Evolutionary conservation across 2,329 filamentous ascomycete species (phyloP).

Genomic region (Clonostachys sp.): DNA sequence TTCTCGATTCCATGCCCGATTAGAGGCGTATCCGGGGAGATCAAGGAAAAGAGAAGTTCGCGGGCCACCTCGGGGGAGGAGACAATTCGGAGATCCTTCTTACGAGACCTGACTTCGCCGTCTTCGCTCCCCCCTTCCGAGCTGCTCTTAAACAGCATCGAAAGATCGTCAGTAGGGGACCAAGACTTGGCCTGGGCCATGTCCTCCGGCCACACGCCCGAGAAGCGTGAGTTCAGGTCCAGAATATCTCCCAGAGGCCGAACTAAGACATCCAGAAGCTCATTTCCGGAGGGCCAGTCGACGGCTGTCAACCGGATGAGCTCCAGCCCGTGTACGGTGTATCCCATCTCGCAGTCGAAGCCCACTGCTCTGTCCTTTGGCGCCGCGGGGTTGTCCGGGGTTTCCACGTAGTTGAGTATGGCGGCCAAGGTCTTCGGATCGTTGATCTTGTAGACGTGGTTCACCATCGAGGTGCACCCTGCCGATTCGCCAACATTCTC

Average conservation of each 20-base stretch:
- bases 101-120: constrained; percentile 14
- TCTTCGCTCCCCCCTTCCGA: constrained; percentile 13
- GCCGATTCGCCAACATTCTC: constrained; percentile 65
- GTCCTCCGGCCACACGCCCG: constrained; percentile 77
- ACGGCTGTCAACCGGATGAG: constrained; percentile 86
- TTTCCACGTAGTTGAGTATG: constrained; percentile 74
- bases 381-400: constrained; percentile 59
- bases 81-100: constrained; percentile 63
- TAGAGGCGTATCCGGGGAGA: constrained; percentile 74
- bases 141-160: constrained; percentile 13
- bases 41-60: constrained; percentile 67
- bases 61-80: constrained; percentile 71
- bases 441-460: constrained; percentile 84
- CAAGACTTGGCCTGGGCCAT: constrained; percentile 64
- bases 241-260: constrained; percentile 78
- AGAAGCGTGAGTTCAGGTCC: constrained; percentile 89
- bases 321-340: constrained; percentile 84
- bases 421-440: constrained; percentile 72
- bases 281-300: constrained; percentile 74
- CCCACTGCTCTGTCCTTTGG: constrained; percentile 61
- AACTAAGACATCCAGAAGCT: constrained; percentile 80
- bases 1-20: constrained; percentile 96
- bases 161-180: constrained; percentile 16
- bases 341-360: constrained; percentile 98
- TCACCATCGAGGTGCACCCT: constrained; percentile 67